Percentiles rank a stretch among this genome's conserved stretches.
Conservation (phyloP, 176 grass and related monocot species). For the Oryza meridionalis region DNA sequence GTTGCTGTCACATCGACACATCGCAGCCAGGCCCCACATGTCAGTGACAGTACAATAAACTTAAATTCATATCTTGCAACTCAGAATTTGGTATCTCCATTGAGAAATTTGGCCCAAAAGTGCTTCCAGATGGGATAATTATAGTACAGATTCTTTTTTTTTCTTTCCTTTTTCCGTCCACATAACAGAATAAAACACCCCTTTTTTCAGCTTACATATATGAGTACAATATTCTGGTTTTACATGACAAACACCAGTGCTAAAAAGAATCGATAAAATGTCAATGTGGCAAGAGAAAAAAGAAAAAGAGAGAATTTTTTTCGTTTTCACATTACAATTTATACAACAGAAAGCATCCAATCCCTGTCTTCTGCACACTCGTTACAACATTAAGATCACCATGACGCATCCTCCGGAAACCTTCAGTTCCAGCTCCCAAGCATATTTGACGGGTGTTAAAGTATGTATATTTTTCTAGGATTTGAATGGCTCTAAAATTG, state of each 20-base stretch:
- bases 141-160: not conserved
- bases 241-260: conserved; percentile 26
- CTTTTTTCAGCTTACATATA: conserved; percentile 38
- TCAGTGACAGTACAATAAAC: too few species aligned
- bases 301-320: not conserved
- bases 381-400: conserved; percentile 31
- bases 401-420: conserved; percentile 31
- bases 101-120: not conserved
- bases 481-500: conserved; percentile 42
- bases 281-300: conserved; percentile 15
- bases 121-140: not conserved
- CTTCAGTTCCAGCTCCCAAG: conserved; percentile 30
- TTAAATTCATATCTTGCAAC: too few species aligned
- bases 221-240: conserved; percentile 47
- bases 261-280: conserved; percentile 60
- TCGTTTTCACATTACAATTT: conserved; percentile 53
- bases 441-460: conserved; percentile 15
- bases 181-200: conserved; percentile 29
- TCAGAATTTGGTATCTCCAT: not conserved
- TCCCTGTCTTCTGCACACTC: conserved; percentile 24
- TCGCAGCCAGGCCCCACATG: not conserved
- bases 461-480: conserved; percentile 23
- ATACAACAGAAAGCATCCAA: conserved; percentile 61
- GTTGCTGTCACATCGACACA: not conserved
- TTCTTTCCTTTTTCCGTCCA: not conserved